Conservation (phyloP, 768 basidiomycete species). For the Mycena haematopus region DNA sequence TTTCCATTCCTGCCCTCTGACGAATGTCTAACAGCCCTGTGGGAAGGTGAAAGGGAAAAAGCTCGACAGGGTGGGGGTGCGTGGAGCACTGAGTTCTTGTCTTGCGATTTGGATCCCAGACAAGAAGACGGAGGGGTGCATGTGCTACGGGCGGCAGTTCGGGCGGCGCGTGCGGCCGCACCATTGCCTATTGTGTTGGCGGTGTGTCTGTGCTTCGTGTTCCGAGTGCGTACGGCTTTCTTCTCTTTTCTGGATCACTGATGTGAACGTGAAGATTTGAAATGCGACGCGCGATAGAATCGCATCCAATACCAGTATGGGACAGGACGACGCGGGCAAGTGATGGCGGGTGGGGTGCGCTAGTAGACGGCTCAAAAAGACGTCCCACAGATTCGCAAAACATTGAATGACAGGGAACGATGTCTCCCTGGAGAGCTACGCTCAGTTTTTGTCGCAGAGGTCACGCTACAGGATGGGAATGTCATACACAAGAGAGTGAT, state of each 20-base stretch:
- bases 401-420: neutral
- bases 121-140: constrained; percentile 79
- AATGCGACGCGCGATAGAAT: too few species aligned
- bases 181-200: constrained; percentile 86
- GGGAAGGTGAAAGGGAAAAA: constrained; percentile 32
- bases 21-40: constrained; percentile 43
- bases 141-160: constrained; percentile 81
- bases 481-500: neutral
- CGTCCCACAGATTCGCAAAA: neutral
- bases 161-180: constrained; percentile 82
- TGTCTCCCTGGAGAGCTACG: constrained; percentile 11
- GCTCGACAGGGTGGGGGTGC: constrained; percentile 49
- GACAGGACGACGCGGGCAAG: too few species aligned
- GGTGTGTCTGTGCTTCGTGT: constrained; percentile 86
- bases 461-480: constrained; percentile 12
- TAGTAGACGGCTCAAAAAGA: too few species aligned
- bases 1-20: constrained; percentile 70
- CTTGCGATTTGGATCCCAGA: constrained; percentile 94
- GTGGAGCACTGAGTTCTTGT: constrained; percentile 90
- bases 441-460: constrained; percentile 7
- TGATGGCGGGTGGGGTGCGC: too few species aligned
- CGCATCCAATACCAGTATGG: too few species aligned
- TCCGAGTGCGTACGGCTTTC: constrained; percentile 68
- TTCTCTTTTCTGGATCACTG: constrained; percentile 70
- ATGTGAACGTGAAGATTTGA: too few species aligned